A percentile compares a stretch with the other conserved stretches of the same genome.
Evolutionary conservation across 257 asterid species (phyloP).

Genomic region (Ajuga chamaepitys): DNA sequence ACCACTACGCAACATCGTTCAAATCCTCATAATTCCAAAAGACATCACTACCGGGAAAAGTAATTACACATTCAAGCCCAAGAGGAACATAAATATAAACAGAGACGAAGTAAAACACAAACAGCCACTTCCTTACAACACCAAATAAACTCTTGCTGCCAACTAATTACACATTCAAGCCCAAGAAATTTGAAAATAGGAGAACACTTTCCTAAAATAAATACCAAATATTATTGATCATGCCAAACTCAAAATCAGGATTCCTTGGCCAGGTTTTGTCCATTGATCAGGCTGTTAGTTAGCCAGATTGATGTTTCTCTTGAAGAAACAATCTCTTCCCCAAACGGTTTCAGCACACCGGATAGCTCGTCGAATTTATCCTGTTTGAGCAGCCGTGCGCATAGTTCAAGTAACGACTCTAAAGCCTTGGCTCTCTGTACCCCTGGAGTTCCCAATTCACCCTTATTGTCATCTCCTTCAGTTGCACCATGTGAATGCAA

Average conservation of each 20-base stretch:
- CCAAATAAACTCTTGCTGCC: constrained; percentile 2
- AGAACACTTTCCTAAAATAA: constrained; percentile 1
- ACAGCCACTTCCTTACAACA: no score
- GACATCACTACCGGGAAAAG: background rate
- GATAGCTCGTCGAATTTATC: constrained; percentile 84
- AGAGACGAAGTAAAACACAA: no score
- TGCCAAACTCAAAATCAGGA: constrained; percentile 24
- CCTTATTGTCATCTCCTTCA: constrained; percentile 23
- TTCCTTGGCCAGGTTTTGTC: constrained; percentile 48
- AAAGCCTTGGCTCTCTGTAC: constrained; percentile 79
- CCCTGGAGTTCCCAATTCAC: constrained; percentile 31
- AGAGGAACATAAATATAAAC: no score
- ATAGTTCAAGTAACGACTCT: constrained; percentile 85
- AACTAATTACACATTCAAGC: constrained; percentile 17
- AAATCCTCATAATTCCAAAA: constrained; percentile 7
- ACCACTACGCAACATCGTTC: no score
- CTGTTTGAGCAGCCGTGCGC: constrained; percentile 78
- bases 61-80: background rate
- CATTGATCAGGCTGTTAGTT: constrained; percentile 69
- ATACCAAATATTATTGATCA: background rate
- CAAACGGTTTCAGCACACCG: constrained; percentile 80
- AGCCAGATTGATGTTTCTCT: constrained; percentile 96
- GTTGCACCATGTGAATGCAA: constrained; percentile 22
- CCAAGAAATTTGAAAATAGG: background rate
- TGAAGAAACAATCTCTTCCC: constrained; percentile 77